Base-by-base conservation (phyloP, 2,329 filamentous ascomycete genomes). In the Byssochlamys sp. region DNA sequence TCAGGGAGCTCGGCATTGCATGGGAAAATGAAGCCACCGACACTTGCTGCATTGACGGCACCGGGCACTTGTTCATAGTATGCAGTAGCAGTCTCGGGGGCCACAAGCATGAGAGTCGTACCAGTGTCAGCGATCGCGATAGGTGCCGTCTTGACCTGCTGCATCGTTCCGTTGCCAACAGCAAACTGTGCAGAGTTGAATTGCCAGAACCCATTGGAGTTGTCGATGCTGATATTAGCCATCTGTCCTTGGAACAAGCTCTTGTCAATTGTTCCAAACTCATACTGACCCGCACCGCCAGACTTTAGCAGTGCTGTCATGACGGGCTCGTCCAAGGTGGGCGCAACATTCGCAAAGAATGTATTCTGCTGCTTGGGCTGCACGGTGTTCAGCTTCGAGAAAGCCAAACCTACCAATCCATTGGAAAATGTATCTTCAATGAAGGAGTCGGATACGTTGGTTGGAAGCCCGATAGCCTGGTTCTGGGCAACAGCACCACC, bases 321-420 rank as follows among this genome's bases (percentile, higher is more conserved):
- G 48, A 91, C 74, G 0, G 87, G 86, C 70, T 82, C 73, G 27
- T 82, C 79, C 26, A 90, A 81, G 19, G 75, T 71, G n/a, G 71
- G 61, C 70, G 82, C 81, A 62, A 87, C 75, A 68, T 88, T 90
- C 66, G 88, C 85, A 68, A 90, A 89, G 71, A 89, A 90, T 10
- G 87, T 90, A 72, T 84, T 85, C 63, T 88, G 84, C 61, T 78
- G 74, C 14, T 77, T 73, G 0, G 86, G 86, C 67, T 79, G 67
- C 59, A 88, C 81, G 1, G 82, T 85, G 71, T 88, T 89, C 69
- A 88, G 78, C 45, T 72, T 77, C 57, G 80, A 81, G 67, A 87
- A 89, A 7, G 81, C 86, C 27, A 89, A 80, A 10, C 87, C 87
- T 27, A 90, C 76, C 4, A 90, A 80, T n/a, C 87, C 87, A 68